These are phyloP conservation scores for Schizochytrium sp. DNA, from an alignment of 108 stramenopile species.

Conservation along the genomic window DNA sequence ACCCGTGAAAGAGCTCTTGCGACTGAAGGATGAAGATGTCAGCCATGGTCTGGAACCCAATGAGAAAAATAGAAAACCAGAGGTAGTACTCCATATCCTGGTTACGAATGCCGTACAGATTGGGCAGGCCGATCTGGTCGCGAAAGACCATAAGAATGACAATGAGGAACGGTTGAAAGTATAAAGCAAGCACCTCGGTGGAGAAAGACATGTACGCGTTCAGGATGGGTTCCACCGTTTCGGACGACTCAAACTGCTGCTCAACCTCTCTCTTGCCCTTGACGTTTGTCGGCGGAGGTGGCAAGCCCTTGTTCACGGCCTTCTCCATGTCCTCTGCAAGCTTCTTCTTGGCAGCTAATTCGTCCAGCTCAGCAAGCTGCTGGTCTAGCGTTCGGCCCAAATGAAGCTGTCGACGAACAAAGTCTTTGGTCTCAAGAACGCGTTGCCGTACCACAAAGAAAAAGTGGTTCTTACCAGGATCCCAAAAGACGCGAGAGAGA, in stretches of 20 bases:
- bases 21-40: slow-evolving; percentile 62
- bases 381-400: slow-evolving; percentile 27
- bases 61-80: slow-evolving; percentile 51
- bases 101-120: slow-evolving; percentile 65
- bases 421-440: background rate
- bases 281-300: no score
- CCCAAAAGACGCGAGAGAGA: slow-evolving; percentile 54
- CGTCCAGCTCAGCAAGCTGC: slow-evolving; percentile 26
- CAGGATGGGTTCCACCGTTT: slow-evolving; percentile 70
- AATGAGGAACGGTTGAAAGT: slow-evolving; percentile 63
- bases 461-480: slow-evolving; percentile 29
- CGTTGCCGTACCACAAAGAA: background rate
- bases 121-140: slow-evolving; percentile 54
- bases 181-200: slow-evolving; percentile 48
- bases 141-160: slow-evolving; percentile 59
- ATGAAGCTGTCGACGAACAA: background rate
- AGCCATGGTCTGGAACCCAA: slow-evolving; percentile 56
- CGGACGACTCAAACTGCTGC: slow-evolving; percentile 43
- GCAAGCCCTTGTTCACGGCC: background rate
- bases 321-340: background rate
- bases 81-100: slow-evolving; percentile 72
- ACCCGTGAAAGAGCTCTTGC: slow-evolving; percentile 68
- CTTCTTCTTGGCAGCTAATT: background rate
- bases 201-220: slow-evolving; percentile 56
- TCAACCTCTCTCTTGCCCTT: slow-evolving; percentile 35